A percentile compares a stretch with the other conserved stretches of the same genome.
Conservation (phyloP, 352 stramenopile genomes). For the Halophytophthora polymorphica region DNA sequence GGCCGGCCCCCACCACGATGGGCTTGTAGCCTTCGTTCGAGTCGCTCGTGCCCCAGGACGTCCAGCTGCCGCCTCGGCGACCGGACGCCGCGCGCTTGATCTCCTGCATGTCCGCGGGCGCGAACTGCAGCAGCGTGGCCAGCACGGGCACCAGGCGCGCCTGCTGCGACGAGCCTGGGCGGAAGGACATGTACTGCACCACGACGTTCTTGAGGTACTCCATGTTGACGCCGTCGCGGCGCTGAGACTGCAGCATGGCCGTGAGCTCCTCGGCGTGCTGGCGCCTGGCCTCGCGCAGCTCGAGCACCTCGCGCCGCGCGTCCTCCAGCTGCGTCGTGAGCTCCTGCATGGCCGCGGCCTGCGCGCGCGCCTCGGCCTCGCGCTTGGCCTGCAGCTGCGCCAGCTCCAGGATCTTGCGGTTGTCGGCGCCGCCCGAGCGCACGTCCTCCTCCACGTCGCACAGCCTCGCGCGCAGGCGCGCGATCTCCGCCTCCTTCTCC, state of each 20-base stretch:
- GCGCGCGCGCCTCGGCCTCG: conserved; percentile 60
- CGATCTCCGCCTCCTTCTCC: conserved; percentile 78
- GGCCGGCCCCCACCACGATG: conserved; percentile 35
- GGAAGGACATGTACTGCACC: conserved; percentile 89
- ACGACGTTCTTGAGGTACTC: conserved; percentile 91
- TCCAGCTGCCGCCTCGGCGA: conserved; percentile 66
- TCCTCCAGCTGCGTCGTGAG: conserved; percentile 42
- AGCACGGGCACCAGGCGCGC: conserved; percentile 74
- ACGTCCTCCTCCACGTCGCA: conserved; percentile 81
- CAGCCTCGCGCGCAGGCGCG: conserved; percentile 47
- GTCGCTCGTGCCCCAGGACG: conserved; percentile 52
- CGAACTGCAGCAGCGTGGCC: conserved; percentile 85
- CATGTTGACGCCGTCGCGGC: conserved; percentile 86
- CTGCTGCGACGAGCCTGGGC: conserved; percentile 77
- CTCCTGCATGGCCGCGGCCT: conserved; percentile 52
- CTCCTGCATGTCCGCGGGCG: conserved; percentile 65
- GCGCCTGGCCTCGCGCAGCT: conserved; percentile 54
- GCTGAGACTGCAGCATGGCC: conserved; percentile 75
- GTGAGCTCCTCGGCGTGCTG: conserved; percentile 67
- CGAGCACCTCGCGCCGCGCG: conserved; percentile 44
- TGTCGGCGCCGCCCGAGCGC: conserved; percentile 74
- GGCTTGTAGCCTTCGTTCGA: conserved; percentile 55
- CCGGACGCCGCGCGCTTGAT: conserved; percentile 57
- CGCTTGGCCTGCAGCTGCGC: conserved; percentile 82
- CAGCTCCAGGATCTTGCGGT: conserved; percentile 87